Base-by-base conservation (phyloP, 2,329 filamentous ascomycete genomes). In the Cadophora sp. region DNA sequence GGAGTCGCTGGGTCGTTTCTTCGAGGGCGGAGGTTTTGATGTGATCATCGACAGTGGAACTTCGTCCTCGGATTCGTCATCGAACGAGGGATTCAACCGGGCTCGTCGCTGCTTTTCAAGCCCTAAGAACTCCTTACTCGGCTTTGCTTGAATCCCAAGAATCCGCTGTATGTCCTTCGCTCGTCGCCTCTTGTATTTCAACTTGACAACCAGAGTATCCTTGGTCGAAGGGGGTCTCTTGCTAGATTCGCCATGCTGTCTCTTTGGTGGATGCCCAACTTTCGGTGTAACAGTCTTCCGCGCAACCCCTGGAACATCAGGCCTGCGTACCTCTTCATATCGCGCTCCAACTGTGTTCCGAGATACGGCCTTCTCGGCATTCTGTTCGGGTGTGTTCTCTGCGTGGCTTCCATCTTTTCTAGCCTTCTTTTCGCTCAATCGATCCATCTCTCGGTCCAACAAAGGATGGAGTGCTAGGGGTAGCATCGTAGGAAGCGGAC, bases 11-110 rank as follows among this genome's bases (percentile, higher is more conserved):
- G 72, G 68, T 6, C 73, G 72, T 63, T 77, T 78, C 60, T 70
- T 73, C 4, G 71, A 48, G 14, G 51, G 36, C 11, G 51, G 36
- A 39, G 64, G 56, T 14, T 55, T 59, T 16, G 59, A 39, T 33
- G 62, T 43, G 7, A 59, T 53, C 3, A 13, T 30, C 5, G 45
- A 30, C 16, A 16, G 72, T 27, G 27, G 80, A 79, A 79, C 81
- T 43, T 77, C 76, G 2, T 81, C 79, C 1, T 80, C 80, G 8
- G 78, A 75, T n/a, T 73, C 71, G 0, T 74, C 75, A 13, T 73
- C 72, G 5, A 68, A 68, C 14, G 67, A 67, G 1, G 48, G 56
- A 8, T 58, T 55, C 24, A 56, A 27, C 16, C 43, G 60, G 60
- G 64, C 66, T 16, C 66, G 22, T 1, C 71, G 66, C 47, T 72